Percentiles rank a stretch among this genome's conserved stretches.
phyloP scores from a whole-genome alignment of 306 rosid species.

The Citrullus colocynthis region DNA sequence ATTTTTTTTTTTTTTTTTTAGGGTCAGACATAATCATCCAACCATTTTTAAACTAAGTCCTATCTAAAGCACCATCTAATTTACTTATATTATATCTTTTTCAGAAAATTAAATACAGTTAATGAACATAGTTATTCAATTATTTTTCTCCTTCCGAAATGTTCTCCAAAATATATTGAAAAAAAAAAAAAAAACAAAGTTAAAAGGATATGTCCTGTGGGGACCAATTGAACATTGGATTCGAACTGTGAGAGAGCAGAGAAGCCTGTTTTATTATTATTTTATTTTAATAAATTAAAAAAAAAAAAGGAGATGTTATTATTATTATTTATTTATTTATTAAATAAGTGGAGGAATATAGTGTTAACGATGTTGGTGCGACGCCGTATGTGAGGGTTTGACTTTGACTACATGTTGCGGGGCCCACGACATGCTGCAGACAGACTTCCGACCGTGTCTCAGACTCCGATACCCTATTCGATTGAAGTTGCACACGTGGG shows the following conservation, averaged over 20 bases:
- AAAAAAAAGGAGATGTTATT: background rate
- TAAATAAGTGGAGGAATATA: background rate
- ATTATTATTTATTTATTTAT: background rate
- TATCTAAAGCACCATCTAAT: too few relatives aligned
- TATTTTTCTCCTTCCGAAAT: background rate
- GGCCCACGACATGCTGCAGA: slow-evolving; percentile 11
- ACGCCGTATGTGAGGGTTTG: background rate
- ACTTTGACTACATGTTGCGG: background rate
- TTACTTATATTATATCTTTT: too few relatives aligned
- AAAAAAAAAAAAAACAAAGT: background rate
- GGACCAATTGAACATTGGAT: slow-evolving; percentile 3
- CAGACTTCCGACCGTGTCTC: slow-evolving; percentile 22
- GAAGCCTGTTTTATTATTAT: background rate
- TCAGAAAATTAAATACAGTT: too few relatives aligned
- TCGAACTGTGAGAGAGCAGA: background rate
- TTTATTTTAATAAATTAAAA: background rate
- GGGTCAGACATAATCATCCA: background rate
- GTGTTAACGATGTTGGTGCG: background rate
- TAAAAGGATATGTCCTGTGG: background rate
- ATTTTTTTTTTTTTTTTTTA: background rate
- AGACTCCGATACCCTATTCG: slow-evolving; percentile 7
- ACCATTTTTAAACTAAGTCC: background rate
- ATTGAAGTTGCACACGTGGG: slow-evolving; percentile 2
- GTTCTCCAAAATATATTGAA: background rate
- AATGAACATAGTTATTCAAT: too few relatives aligned